These are phyloP conservation scores for Rhododendron ovatum DNA, from an alignment of 148 eudicot species.

Conservation along the genomic window DNA sequence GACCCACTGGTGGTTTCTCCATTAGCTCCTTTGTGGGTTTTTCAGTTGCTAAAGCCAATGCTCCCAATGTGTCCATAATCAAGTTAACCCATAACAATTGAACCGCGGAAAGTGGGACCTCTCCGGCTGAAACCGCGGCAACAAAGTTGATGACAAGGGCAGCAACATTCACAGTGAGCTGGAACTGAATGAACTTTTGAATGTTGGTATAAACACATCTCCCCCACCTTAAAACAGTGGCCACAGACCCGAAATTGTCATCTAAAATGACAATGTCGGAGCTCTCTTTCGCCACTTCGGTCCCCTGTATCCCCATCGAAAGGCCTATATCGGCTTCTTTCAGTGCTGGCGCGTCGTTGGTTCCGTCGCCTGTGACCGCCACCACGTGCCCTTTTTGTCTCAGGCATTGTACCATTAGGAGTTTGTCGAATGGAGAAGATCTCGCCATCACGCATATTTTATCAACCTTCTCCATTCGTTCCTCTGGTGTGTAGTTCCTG, in stretches of 20 bases:
- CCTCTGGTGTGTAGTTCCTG: slow-evolving; percentile 2
- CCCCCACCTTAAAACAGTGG: slow-evolving; percentile 13
- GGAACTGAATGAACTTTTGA: slow-evolving; percentile 17
- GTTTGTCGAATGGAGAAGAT: slow-evolving; percentile 10
- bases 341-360: slow-evolving; percentile 8
- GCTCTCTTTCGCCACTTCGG: slow-evolving; percentile 13
- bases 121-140: slow-evolving; percentile 14
- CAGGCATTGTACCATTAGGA: slow-evolving; percentile 14
- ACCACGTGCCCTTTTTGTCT: slow-evolving; percentile 16
- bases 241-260: slow-evolving; percentile 4
- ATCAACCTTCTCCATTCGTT: slow-evolving; percentile 15
- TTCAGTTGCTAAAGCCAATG: slow-evolving; percentile 16
- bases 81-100: slow-evolving; percentile 20
- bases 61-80: slow-evolving; percentile 24
- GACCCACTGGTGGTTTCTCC: slow-evolving; percentile 12
- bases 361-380: slow-evolving; percentile 20
- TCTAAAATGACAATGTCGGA: slow-evolving; percentile 13
- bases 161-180: slow-evolving; percentile 13
- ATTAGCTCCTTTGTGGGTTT: slow-evolving; percentile 10
- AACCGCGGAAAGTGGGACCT: slow-evolving; percentile 16
- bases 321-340: slow-evolving; percentile 16
- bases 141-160: slow-evolving; percentile 15
- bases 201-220: slow-evolving; percentile 4
- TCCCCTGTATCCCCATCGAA: slow-evolving; percentile 8
- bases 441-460: slow-evolving; percentile 17